A percentile compares a stretch with the other conserved stretches of the same genome.
Evolutionary conservation across 352 stramenopile genomes (phyloP).

Genomic region (Globisporangium emineosum): DNA sequence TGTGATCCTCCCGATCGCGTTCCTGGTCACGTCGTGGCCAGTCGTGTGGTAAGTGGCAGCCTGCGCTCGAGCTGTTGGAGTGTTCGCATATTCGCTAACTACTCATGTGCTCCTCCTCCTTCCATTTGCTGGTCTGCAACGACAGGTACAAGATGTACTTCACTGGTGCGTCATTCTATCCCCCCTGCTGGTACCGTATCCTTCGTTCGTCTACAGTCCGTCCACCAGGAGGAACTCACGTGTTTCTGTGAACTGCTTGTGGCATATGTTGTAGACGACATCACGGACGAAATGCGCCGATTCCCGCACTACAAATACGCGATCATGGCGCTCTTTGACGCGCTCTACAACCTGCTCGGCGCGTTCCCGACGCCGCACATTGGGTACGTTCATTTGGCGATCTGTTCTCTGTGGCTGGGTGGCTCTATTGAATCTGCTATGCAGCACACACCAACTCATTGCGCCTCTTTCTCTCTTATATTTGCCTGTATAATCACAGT

Average conservation of each 20-base stretch:
- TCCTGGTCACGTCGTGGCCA: conserved; percentile 70
- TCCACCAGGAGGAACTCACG: not conserved
- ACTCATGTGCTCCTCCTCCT: not conserved
- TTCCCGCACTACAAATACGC: conserved; percentile 88
- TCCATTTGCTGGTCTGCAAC: not conserved
- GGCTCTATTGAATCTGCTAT: not conserved
- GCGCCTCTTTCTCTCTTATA: no score
- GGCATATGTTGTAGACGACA: conserved; percentile 48
- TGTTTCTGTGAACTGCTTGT: not conserved
- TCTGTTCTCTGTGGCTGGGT: not conserved
- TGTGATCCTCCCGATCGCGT: conserved; percentile 75
- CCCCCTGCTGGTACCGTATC: not conserved
- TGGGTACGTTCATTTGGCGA: conserved; percentile 39
- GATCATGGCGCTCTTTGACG: conserved; percentile 86
- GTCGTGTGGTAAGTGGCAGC: conserved; percentile 49
- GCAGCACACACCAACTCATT: not conserved
- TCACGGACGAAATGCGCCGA: conserved; percentile 74
- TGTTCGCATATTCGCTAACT: not conserved
- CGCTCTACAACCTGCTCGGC: conserved; percentile 76
- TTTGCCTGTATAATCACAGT: conserved; percentile 38
- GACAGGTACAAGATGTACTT: conserved; percentile 80
- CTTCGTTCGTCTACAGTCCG: not conserved
- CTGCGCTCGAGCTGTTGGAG: not conserved
- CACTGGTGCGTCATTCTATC: conserved; percentile 35
- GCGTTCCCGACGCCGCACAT: conserved; percentile 85